Conservation (phyloP, 2,329 filamentous ascomycete species). For the Ploettnerulaceae sp. region DNA sequence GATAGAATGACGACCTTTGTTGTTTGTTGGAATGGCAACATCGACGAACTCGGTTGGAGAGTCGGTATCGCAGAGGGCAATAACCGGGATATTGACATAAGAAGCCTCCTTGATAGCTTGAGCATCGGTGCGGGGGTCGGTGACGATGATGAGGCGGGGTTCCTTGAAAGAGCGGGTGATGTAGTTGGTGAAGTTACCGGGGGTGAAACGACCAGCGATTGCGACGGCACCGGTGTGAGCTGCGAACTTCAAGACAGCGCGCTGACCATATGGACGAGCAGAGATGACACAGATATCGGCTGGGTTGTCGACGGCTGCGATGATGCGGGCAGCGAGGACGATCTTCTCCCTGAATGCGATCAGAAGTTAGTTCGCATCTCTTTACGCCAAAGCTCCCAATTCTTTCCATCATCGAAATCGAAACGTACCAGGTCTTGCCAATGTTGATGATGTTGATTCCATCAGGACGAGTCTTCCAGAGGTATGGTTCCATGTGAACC, state of each 20-base stretch:
- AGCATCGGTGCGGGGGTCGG: slow-evolving; percentile 98
- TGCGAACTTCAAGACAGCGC: slow-evolving; percentile 99
- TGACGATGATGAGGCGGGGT: slow-evolving; percentile 98
- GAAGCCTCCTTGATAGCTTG: slow-evolving; percentile 99
- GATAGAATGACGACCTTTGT: slow-evolving; percentile 99
- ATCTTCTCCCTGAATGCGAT: slow-evolving; percentile 86
- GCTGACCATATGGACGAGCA: slow-evolving; percentile 98
- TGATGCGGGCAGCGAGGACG: slow-evolving; percentile 96
- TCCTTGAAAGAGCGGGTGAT: slow-evolving; percentile 99
- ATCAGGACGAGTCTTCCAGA: slow-evolving; percentile 98
- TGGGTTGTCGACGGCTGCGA: slow-evolving; percentile 98
- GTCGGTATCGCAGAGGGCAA: slow-evolving; percentile 98
- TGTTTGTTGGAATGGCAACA: slow-evolving; percentile 99
- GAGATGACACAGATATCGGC: slow-evolving; percentile 99
- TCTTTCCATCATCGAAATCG: neutral
- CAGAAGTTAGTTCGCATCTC: slow-evolving; percentile 24
- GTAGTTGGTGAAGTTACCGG: slow-evolving; percentile 99
- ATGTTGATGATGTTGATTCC: slow-evolving; percentile 99
- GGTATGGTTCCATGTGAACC: slow-evolving; percentile 77
- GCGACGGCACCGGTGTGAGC: slow-evolving; percentile 95
- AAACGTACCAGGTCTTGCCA: slow-evolving; percentile 94
- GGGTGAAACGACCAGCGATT: slow-evolving; percentile 99
- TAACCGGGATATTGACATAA: slow-evolving; percentile 99
- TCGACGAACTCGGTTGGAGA: slow-evolving; percentile 99
- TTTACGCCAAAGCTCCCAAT: neutral